phyloP scores from a whole-genome alignment of 108 stramenopile genomes.

The Fragilaria crotonensis region DNA sequence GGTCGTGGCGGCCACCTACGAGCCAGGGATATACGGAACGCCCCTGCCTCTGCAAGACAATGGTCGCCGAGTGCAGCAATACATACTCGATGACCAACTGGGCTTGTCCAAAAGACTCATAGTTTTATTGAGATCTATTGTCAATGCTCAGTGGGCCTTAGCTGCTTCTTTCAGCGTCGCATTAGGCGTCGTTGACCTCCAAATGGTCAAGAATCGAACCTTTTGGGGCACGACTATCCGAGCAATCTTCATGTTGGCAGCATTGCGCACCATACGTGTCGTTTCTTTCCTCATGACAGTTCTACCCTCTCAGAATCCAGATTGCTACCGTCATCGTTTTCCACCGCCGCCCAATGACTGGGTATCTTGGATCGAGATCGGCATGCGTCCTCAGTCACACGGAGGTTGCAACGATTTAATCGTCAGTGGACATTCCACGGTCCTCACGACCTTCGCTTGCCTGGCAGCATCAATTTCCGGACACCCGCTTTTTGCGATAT shows the following conservation, averaged over 20 bases:
- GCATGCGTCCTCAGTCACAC: slow-evolving; percentile 52
- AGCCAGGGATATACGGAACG: slow-evolving; percentile 20
- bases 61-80: slow-evolving; percentile 47
- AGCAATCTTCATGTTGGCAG: slow-evolving; percentile 46
- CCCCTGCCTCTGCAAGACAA: slow-evolving; percentile 74
- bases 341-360: slow-evolving; percentile 58
- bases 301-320: slow-evolving; percentile 52
- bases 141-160: slow-evolving; percentile 74
- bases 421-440: slow-evolving; percentile 77
- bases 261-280: slow-evolving; percentile 54
- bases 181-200: slow-evolving; percentile 49
- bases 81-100: slow-evolving; percentile 27
- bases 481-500: slow-evolving; percentile 42
- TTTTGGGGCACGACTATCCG: slow-evolving; percentile 44
- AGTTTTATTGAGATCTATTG: slow-evolving; percentile 38
- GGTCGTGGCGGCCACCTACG: slow-evolving; percentile 77
- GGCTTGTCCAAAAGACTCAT: slow-evolving; percentile 43
- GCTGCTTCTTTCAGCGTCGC: slow-evolving; percentile 51
- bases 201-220: slow-evolving; percentile 32
- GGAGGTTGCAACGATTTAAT: slow-evolving; percentile 85
- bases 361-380: slow-evolving; percentile 58
- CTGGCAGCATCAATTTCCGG: slow-evolving; percentile 38
- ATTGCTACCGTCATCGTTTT: slow-evolving; percentile 60
- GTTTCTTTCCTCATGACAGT: slow-evolving; percentile 69
- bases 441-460: slow-evolving; percentile 63